These are phyloP conservation scores for Mortierella sp. DNA, from an alignment of 371 early-diverging fungal genomes.

Conservation along the genomic window DNA sequence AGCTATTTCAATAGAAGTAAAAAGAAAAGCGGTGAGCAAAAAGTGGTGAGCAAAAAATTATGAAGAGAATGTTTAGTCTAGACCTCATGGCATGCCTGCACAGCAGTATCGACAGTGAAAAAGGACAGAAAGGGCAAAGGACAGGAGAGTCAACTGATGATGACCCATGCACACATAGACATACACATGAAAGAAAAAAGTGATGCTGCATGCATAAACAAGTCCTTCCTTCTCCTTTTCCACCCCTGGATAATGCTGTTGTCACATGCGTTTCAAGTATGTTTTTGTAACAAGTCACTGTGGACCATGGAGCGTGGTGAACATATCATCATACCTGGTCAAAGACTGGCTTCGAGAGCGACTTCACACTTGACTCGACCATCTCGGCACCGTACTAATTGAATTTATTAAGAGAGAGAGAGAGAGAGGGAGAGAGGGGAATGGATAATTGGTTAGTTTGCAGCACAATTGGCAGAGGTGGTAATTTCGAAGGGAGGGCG, in stretches of 20 bases:
- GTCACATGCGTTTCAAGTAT: neutral
- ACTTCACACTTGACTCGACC: constrained; percentile 82
- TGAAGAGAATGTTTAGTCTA: neutral
- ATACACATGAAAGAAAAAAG: no score
- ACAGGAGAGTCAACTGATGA: constrained; percentile 12
- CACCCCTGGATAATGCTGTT: constrained; percentile 4
- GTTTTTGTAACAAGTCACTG: neutral
- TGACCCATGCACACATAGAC: neutral
- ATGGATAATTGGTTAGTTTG: neutral
- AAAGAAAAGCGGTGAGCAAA: neutral
- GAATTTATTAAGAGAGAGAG: neutral
- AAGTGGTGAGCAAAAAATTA: neutral
- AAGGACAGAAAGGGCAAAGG: neutral
- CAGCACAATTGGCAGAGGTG: neutral
- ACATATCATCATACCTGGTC: constrained; percentile 61
- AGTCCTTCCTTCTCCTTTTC: neutral
- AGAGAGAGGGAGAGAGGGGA: neutral
- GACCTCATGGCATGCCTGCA: neutral
- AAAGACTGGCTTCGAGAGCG: constrained; percentile 75
- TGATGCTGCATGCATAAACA: neutral
- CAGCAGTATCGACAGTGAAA: neutral
- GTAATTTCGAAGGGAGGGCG: neutral
- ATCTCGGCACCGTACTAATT: constrained; percentile 75
- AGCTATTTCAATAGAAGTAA: constrained; percentile 11
- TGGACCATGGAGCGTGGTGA: neutral